These are phyloP conservation scores for Hygrocybe punicea DNA, from an alignment of 768 basidiomycete species.

Conservation along the genomic window DNA sequence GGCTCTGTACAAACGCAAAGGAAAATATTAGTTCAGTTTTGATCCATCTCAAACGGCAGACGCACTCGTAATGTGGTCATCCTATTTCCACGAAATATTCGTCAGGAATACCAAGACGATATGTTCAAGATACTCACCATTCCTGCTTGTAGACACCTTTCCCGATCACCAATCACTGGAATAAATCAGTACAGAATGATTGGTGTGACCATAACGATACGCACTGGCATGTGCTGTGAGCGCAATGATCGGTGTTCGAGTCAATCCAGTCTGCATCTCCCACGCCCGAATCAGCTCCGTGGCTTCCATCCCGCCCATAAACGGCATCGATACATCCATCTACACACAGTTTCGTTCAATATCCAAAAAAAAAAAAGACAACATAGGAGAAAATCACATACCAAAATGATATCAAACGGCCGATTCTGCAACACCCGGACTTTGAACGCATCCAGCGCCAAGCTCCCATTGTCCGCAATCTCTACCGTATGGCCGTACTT, in stretches of 20 bases:
- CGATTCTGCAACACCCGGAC: conserved; percentile 62
- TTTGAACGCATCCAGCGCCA: conserved; percentile 92
- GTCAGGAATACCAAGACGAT: conserved; percentile 3
- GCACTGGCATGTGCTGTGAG: conserved; percentile 94
- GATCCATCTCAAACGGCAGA: not conserved
- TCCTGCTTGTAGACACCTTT: conserved; percentile 71
- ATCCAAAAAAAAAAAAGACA: not conserved
- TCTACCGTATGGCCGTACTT: conserved; percentile 94
- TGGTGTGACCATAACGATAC: conserved; percentile 32
- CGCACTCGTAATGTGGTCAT: conserved; percentile 37
- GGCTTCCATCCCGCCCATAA: conserved; percentile 98
- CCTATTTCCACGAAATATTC: conserved; percentile 8
- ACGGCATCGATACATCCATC: conserved; percentile 99
- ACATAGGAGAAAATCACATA: conserved; percentile 44
- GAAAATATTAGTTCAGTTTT: too few relatives aligned
- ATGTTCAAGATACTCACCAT: conserved; percentile 36
- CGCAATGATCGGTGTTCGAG: conserved; percentile 88
- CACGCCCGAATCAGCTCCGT: conserved; percentile 87
- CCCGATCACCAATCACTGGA: conserved; percentile 84
- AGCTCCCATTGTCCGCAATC: conserved; percentile 94
- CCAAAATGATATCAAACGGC: conserved; percentile 90
- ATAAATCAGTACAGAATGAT: not conserved
- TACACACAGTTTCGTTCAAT: conserved; percentile 27
- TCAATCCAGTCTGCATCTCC: conserved; percentile 67
- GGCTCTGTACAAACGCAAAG: conserved; percentile 33